Conservation (phyloP, 2,329 filamentous ascomycete genomes). For the Apiospora malaysiana region DNA sequence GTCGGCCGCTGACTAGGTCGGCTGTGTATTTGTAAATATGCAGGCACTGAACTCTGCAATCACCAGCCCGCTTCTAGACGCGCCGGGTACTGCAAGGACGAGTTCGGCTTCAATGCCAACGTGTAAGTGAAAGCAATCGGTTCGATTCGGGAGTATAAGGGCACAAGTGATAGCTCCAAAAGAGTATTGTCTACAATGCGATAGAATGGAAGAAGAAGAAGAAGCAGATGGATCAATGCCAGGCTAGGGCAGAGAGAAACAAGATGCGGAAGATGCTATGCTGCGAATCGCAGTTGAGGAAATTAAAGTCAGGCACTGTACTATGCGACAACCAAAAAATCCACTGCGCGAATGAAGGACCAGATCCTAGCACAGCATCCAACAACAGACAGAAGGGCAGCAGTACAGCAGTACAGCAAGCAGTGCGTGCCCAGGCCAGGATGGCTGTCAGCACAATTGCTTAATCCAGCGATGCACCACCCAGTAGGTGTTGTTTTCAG, state of each 20-base stretch:
- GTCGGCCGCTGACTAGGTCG: constrained; percentile 17
- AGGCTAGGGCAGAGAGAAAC: constrained; percentile 9
- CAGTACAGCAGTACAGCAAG: neutral
- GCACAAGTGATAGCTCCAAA: constrained; percentile 2
- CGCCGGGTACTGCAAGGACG: constrained; percentile 8
- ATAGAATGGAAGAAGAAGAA: constrained; percentile 8
- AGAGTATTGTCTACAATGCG: constrained; percentile 10
- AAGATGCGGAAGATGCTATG: constrained; percentile 13
- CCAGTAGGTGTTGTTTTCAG: neutral
- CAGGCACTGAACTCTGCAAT: constrained; percentile 15
- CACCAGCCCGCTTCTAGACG: constrained; percentile 16
- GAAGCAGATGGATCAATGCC: neutral
- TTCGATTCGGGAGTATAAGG: neutral
- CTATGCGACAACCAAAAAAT: neutral
- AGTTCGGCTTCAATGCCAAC: constrained; percentile 5
- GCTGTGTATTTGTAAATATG: constrained; percentile 17
- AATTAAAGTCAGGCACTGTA: constrained; percentile 12
- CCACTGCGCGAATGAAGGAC: constrained; percentile 17
- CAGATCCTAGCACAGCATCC: constrained; percentile 3
- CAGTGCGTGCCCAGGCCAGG: no score
- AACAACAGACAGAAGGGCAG: neutral
- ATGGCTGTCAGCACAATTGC: neutral
- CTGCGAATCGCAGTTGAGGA: constrained; percentile 18
- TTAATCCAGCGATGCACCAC: neutral
- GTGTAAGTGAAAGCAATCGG: neutral